Evolutionary conservation across 305 asterid species (phyloP).

Genomic region (Solanum hybrid): DNA sequence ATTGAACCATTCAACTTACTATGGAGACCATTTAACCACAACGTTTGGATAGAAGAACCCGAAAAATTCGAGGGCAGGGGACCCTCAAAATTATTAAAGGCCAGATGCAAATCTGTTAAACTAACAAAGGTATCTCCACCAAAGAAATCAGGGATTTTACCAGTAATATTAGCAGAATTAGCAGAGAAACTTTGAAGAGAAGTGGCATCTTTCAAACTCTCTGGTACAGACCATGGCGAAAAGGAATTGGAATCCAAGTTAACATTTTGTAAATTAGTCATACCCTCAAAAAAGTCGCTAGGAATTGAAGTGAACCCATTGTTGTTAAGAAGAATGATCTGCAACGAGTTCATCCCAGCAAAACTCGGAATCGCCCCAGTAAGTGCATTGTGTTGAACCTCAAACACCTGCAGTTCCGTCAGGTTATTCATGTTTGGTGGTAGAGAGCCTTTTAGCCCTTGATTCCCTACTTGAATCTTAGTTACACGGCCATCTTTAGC

Average conservation of each 20-base stretch:
- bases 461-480: constrained; percentile 58
- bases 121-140: constrained; percentile 36
- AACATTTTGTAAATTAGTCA: constrained; percentile 40
- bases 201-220: constrained; percentile 29
- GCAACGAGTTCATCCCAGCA: constrained; percentile 44
- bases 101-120: constrained; percentile 27
- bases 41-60: constrained; percentile 36
- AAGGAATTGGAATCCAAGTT: constrained; percentile 56
- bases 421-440: constrained; percentile 42
- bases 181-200: constrained; percentile 47
- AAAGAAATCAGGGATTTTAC: constrained; percentile 51
- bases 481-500: constrained; percentile 35
- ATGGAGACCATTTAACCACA: constrained; percentile 69
- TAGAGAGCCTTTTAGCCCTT: constrained; percentile 42
- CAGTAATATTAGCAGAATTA: constrained; percentile 36
- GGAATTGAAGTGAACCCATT: constrained; percentile 64
- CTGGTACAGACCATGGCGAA: constrained; percentile 51
- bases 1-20: constrained; percentile 50
- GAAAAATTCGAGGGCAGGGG: constrained; percentile 46
- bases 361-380: constrained; percentile 64
- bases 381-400: constrained; percentile 45
- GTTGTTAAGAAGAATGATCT: constrained; percentile 25
- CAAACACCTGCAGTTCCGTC: constrained; percentile 34
- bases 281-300: constrained; percentile 63
- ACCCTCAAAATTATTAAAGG: constrained; percentile 58